Evolutionary conservation across 352 stramenopile species (phyloP).

Genomic region (Globisporangium rhizosaccharum): DNA sequence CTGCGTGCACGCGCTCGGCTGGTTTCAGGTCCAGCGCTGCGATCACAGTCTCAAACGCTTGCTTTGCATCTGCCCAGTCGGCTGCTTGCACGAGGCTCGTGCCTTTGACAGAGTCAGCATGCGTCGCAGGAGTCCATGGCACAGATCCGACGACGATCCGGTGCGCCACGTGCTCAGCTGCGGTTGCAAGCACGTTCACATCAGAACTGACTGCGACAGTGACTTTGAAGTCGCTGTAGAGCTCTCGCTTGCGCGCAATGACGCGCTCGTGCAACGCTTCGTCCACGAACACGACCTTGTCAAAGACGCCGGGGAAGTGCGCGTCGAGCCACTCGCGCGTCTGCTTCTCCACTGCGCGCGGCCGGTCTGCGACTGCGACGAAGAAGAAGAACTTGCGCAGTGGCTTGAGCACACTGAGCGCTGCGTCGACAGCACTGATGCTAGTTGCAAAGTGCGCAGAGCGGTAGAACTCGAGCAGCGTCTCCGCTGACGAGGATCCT

Average conservation of each 20-base stretch:
- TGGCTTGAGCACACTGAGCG: constrained; percentile 38
- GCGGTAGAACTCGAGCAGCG: constrained; percentile 43
- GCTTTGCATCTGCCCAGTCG: constrained; percentile 16
- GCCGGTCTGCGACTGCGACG: constrained; percentile 51
- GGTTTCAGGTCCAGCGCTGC: constrained; percentile 41
- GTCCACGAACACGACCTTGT: constrained; percentile 71
- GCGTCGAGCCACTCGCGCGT: constrained; percentile 71
- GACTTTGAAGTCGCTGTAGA: constrained; percentile 59
- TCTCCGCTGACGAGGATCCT: constrained; percentile 9
- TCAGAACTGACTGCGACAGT: constrained; percentile 53
- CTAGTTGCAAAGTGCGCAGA: constrained; percentile 39
- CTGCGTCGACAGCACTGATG: constrained; percentile 25
- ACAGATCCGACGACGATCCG: constrained; percentile 43
- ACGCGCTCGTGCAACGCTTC: constrained; percentile 29
- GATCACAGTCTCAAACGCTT: constrained; percentile 33
- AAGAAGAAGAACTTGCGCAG: constrained; percentile 63
- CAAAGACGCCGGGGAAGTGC: constrained; percentile 58
- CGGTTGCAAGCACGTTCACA: constrained; percentile 19
- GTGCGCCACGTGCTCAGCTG: constrained; percentile 22
- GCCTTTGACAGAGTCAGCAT: not conserved
- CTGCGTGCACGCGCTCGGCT: constrained; percentile 33
- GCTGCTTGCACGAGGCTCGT: constrained; percentile 1
- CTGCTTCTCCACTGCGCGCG: constrained; percentile 51
- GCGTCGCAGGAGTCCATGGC: constrained; percentile 37
- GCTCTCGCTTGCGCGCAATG: constrained; percentile 46